Conservation (phyloP, 2,329 filamentous ascomycete species). For the Paraphoma sp. region DNA sequence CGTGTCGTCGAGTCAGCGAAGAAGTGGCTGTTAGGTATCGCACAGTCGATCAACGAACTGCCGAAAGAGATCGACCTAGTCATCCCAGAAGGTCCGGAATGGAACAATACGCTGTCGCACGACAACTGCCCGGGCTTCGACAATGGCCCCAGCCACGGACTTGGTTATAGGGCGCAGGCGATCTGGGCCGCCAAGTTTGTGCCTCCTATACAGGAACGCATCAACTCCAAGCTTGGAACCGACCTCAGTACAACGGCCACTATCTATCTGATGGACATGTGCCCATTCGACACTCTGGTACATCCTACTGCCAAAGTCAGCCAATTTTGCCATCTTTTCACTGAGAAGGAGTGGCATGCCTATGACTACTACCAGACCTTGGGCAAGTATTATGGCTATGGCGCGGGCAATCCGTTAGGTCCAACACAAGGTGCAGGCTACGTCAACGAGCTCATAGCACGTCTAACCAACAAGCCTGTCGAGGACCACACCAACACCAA, state of each 20-base stretch:
- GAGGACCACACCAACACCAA: conserved; percentile 79
- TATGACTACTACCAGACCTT: conserved; percentile 85
- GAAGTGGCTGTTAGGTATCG: conserved; percentile 79
- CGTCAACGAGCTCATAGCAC: conserved; percentile 84
- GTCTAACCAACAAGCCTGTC: conserved; percentile 74
- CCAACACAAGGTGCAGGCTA: conserved; percentile 88
- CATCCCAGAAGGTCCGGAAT: conserved; percentile 69
- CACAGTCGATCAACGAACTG: conserved; percentile 58
- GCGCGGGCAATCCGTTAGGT: conserved; percentile 77
- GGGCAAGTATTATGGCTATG: conserved; percentile 84
- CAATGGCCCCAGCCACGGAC: conserved; percentile 57
- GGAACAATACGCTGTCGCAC: conserved; percentile 85
- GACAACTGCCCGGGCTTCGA: conserved; percentile 76
- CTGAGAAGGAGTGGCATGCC: conserved; percentile 71
- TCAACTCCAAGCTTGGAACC: conserved; percentile 74
- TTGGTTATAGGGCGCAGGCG: conserved; percentile 57
- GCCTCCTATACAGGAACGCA: conserved; percentile 69
- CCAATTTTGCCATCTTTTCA: conserved; percentile 79
- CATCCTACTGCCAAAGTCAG: conserved; percentile 62
- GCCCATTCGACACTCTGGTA: conserved; percentile 81
- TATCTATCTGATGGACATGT: conserved; percentile 84
- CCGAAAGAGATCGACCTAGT: conserved; percentile 59
- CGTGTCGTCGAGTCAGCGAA: conserved; percentile 77
- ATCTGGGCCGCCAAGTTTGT: conserved; percentile 72
- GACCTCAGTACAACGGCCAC: conserved; percentile 69